A percentile compares a stretch with the other conserved stretches of the same genome.
Conservation (phyloP, 805 yeast genomes). For the Saccharomycopsis sp. region DNA sequence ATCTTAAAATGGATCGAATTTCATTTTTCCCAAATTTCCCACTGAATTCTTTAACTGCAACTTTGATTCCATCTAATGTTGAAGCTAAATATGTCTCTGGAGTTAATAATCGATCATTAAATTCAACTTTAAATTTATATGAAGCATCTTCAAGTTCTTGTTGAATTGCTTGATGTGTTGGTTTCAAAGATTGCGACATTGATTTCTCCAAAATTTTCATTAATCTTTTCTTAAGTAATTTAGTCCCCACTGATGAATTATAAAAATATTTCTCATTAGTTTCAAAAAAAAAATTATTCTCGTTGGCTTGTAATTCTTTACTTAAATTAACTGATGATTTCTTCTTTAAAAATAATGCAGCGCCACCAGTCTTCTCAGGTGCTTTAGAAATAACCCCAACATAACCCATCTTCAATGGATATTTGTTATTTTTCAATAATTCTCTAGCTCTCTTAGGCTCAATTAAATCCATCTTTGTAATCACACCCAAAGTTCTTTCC, state of each 20-base stretch:
- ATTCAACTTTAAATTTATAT: conserved; percentile 91
- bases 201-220: conserved; percentile 84
- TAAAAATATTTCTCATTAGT: conserved; percentile 51
- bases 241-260: conserved; percentile 71
- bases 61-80: conserved; percentile 79
- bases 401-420: conserved; percentile 93
- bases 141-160: conserved; percentile 91
- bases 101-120: conserved; percentile 88
- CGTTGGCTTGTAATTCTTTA: conserved; percentile 28
- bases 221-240: conserved; percentile 65
- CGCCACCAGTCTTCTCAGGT: conserved; percentile 34
- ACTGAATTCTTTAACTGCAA: conserved; percentile 81
- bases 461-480: conserved; percentile 89
- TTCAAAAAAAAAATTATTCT: conserved; percentile 49
- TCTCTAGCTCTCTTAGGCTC: conserved; percentile 64
- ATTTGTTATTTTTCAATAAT: conserved; percentile 67
- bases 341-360: conserved; percentile 27
- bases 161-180: conserved; percentile 78
- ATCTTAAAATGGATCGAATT: conserved; percentile 67
- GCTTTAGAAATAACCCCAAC: conserved; percentile 94
- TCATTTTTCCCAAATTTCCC: conserved; percentile 78
- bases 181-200: conserved; percentile 82
- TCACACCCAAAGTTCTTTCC: conserved; percentile 92
- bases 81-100: conserved; percentile 93
- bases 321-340: conserved; percentile 25